A percentile compares a stretch with the other conserved stretches of the same genome.
phyloP scores from a whole-genome alignment of 176 grass and related monocot species.

The Alloteropsis semialata region DNA sequence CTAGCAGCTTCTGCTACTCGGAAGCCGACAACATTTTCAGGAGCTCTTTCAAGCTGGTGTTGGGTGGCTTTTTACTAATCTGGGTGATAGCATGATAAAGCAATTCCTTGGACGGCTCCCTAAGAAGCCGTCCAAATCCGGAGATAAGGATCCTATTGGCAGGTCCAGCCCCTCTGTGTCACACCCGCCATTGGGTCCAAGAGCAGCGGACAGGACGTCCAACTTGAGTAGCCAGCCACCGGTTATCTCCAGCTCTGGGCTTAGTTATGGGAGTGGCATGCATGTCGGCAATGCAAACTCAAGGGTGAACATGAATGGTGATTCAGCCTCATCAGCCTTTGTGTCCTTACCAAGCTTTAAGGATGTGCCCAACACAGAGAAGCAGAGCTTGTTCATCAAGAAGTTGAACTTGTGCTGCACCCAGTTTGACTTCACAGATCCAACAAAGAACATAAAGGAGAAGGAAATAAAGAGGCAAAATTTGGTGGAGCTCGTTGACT shows the following conservation, averaged over 20 bases:
- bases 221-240: conserved; percentile 35
- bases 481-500: conserved; percentile 76
- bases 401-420: conserved; percentile 70
- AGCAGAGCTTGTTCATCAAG: conserved; percentile 57
- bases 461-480: conserved; percentile 82
- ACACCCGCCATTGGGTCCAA: conserved; percentile 16
- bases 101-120: conserved; percentile 71
- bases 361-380: conserved; percentile 73
- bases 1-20: not conserved
- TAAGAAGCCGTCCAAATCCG: conserved; percentile 64
- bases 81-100: conserved; percentile 69
- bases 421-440: conserved; percentile 68
- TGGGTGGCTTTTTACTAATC: not conserved
- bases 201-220: conserved; percentile 37
- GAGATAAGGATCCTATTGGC: conserved; percentile 56
- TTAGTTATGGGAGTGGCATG: conserved; percentile 44
- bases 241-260: conserved; percentile 54
- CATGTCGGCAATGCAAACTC: conserved; percentile 33
- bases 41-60: not conserved
- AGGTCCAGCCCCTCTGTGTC: conserved; percentile 34
- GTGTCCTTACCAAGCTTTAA: conserved; percentile 62
- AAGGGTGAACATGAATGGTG: conserved; percentile 45
- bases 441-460: conserved; percentile 64
- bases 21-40: not conserved
- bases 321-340: not conserved